Percentiles rank a stretch among this genome's conserved stretches.
phyloP scores from a whole-genome alignment of 768 basidiomycete genomes.

The Pleurotus platypus region DNA sequence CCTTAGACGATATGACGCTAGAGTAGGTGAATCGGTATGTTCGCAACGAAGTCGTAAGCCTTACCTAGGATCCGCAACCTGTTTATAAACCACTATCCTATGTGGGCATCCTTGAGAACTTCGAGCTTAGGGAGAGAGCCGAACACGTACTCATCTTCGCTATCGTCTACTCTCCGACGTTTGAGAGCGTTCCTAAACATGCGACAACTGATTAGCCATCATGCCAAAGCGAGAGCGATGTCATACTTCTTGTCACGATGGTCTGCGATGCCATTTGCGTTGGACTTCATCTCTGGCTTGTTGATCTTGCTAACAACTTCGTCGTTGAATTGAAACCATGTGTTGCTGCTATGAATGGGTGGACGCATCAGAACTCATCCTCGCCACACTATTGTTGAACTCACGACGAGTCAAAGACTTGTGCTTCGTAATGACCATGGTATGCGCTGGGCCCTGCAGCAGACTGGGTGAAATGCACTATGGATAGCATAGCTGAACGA shows the following conservation, averaged over 20 bases:
- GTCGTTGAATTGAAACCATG: constrained; percentile 95
- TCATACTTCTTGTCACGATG: constrained; percentile 18
- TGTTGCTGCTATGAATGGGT: constrained; percentile 39
- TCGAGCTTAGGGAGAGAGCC: too few species aligned
- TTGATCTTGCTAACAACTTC: constrained; percentile 71
- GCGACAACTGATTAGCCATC: constrained; percentile 3
- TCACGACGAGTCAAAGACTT: constrained; percentile 71
- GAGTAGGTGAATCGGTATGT: constrained; percentile 7
- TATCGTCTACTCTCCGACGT: constrained; percentile 53
- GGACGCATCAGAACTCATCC: neutral
- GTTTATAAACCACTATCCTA: too few species aligned
- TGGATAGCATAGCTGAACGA: neutral
- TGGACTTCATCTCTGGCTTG: constrained; percentile 42
- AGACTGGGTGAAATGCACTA: neutral
- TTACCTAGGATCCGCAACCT: neutral
- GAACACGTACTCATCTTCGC: constrained; percentile 44
- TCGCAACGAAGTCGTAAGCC: neutral
- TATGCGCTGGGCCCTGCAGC: constrained; percentile 63
- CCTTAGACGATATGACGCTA: constrained; percentile 67
- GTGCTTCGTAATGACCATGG: constrained; percentile 86
- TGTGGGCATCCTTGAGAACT: too few species aligned
- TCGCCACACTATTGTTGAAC: constrained; percentile 18
- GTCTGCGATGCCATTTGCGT: constrained; percentile 23
- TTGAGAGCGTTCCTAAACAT: constrained; percentile 36
- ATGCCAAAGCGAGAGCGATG: neutral